A percentile compares a stretch with the other conserved stretches of the same genome.
These are phyloP conservation scores for Blastomyces parvus DNA, from an alignment of 2,329 filamentous ascomycete species.

Conservation along the genomic window DNA sequence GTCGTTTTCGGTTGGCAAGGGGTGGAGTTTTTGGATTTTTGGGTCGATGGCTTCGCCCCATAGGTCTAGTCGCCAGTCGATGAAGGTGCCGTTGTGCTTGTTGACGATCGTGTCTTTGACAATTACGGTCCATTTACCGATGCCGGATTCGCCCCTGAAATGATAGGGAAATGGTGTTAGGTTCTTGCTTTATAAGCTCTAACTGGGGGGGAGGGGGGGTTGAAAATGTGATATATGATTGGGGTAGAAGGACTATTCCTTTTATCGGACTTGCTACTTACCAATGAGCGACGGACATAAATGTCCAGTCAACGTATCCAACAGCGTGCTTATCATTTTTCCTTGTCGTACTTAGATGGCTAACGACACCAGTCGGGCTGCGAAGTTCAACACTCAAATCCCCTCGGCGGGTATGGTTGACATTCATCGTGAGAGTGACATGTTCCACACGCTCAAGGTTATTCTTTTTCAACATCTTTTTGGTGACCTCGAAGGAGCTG, in stretches of 20 bases:
- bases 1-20: conserved; percentile 73
- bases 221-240: neutral
- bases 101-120: conserved; percentile 79
- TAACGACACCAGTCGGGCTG: conserved; percentile 71
- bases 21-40: conserved; percentile 61
- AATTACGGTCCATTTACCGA: conserved; percentile 84
- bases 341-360: conserved; percentile 70
- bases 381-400: conserved; percentile 87
- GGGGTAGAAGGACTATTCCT: neutral
- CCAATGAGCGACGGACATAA: conserved; percentile 98
- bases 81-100: conserved; percentile 64
- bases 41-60: conserved; percentile 84
- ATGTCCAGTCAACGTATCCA: conserved; percentile 93
- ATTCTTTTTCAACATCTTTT: conserved; percentile 66
- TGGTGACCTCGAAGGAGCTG: conserved; percentile 71
- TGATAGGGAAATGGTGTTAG: conserved; percentile 20
- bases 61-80: conserved; percentile 87
- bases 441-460: conserved; percentile 87
- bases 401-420: conserved; percentile 75
- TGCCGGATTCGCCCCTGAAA: conserved; percentile 69
- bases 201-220: neutral
- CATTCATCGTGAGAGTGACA: conserved; percentile 95
- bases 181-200: neutral
- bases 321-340: conserved; percentile 53
- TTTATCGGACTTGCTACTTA: conserved; percentile 40